Evolutionary conservation across 805 yeast species (phyloP), one percentile per base, ranked within the genome.

Genomic region (Saccharomycopsis sp.): DNA sequence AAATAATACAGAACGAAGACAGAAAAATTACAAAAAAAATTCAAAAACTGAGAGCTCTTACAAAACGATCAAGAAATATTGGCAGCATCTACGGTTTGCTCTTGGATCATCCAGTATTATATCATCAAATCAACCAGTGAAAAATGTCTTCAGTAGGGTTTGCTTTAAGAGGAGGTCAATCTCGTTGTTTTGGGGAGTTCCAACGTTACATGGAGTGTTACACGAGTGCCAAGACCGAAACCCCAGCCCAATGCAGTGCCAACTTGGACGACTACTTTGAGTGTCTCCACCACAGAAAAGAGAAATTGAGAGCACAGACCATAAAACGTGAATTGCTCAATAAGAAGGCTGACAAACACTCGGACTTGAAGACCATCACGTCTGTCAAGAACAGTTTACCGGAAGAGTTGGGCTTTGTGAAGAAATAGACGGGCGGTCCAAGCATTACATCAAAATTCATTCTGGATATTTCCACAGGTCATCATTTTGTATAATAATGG

Each of bases 211-310:
- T 77, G 63, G 79, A 75, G 61, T 77, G 81, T 67, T 75, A 73
- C 67, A 71, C 80, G 14, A 70, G 73, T 54, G 71, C 70, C 48
- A 65, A 65, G 34, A 73, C 77, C 5, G 64, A 66, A 41, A 70
- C 70, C 56, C 69, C 73, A 24, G 57, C 62, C 16, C 68, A 73
- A 58, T 78, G 82, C 68, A 66, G 66, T 40, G 72, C 73, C n/a
- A 64, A 68, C 52, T 73, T 75, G 18, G 79, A 73, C 55, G 82
- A 78, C 64, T 79, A 78, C 69, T 66, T 69, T 53, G 82, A 79
- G 67, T 79, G 82, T 64, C 71, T 79, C 51, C 79, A 74, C 65
- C 81, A 78, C 66, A 68, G 65, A 16, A 77, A 77, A 66, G 82
- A 75, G 66, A 71, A 64, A 53, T 59, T 62, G 57, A 63, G 70